Conservation (phyloP, 2,329 filamentous ascomycete genomes). For the Tolypocladium capitatum region DNA sequence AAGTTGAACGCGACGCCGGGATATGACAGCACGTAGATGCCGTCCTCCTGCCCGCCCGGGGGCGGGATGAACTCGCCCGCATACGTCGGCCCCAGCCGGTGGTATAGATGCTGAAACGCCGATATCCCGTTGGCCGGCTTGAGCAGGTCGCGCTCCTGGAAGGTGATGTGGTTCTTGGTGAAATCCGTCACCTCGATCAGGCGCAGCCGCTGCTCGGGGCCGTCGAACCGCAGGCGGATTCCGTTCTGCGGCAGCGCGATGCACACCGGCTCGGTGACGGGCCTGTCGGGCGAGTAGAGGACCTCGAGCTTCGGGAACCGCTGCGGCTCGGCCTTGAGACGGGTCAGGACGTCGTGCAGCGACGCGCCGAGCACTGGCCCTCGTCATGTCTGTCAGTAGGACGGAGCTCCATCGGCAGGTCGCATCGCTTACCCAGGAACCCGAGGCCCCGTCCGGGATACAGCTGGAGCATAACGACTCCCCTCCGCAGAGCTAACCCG, state of each 20-base stretch:
- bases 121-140: conserved; percentile 38
- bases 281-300: conserved; percentile 61
- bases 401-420: neutral
- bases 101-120: conserved; percentile 68
- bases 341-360: conserved; percentile 76
- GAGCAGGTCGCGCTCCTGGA: conserved; percentile 66
- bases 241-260: conserved; percentile 74
- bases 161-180: conserved; percentile 67
- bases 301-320: conserved; percentile 74
- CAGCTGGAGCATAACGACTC: conserved; percentile 39
- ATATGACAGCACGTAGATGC: conserved; percentile 85
- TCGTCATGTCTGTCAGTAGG: conserved; percentile 48
- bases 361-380: conserved; percentile 87
- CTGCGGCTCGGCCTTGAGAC: conserved; percentile 76
- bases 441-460: conserved; percentile 53
- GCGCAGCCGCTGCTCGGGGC: conserved; percentile 78
- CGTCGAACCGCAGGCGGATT: conserved; percentile 82
- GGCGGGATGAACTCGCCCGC: conserved; percentile 81
- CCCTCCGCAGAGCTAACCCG: too few species aligned
- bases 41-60: conserved; percentile 37
- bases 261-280: conserved; percentile 62
- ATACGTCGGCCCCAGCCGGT: conserved; percentile 86
- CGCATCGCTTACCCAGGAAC: conserved; percentile 32
- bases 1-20: conserved; percentile 92
- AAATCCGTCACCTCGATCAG: conserved; percentile 89